These are phyloP conservation scores for Sporothrix phasma DNA, from an alignment of 2,329 filamentous ascomycete genomes.

Conservation along the genomic window DNA sequence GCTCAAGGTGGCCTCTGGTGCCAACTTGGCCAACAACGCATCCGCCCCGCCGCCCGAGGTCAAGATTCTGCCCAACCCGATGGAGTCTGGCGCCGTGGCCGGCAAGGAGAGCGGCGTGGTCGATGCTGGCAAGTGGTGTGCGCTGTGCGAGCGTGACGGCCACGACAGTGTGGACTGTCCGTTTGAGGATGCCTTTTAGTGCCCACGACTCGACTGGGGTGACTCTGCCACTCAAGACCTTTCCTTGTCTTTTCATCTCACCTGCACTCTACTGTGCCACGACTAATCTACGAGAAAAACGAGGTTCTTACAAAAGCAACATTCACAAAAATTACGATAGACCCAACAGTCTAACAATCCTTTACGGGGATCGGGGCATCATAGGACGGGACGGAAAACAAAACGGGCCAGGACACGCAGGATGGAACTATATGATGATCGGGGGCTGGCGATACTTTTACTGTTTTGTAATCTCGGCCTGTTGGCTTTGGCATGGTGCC, in stretches of 20 bases:
- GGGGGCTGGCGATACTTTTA: not conserved
- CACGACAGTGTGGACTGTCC: conserved; percentile 95
- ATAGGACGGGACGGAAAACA: not conserved
- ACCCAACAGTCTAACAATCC: no score
- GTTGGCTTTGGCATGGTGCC: not conserved
- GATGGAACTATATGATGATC: not conserved
- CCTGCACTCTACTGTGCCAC: not conserved
- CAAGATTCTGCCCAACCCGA: conserved; percentile 48
- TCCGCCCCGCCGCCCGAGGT: conserved; percentile 32
- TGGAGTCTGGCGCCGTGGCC: conserved; percentile 59
- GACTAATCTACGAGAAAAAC: not conserved
- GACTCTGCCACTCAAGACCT: no score
- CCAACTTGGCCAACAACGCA: no score
- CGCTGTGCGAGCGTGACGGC: conserved; percentile 88
- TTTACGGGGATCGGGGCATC: not conserved
- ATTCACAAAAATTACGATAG: no score
- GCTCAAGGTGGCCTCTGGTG: conserved; percentile 27
- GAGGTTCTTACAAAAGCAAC: no score
- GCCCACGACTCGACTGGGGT: no score
- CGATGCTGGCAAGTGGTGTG: conserved; percentile 90
- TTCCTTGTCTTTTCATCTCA: not conserved
- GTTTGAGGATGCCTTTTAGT: conserved; percentile 67
- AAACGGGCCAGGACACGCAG: not conserved
- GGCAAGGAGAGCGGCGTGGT: conserved; percentile 70
- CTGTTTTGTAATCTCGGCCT: not conserved